Evolutionary conservation across 1,139 yeast genomes (phyloP).

Genomic region (Arxiozyma heterogenica): DNA sequence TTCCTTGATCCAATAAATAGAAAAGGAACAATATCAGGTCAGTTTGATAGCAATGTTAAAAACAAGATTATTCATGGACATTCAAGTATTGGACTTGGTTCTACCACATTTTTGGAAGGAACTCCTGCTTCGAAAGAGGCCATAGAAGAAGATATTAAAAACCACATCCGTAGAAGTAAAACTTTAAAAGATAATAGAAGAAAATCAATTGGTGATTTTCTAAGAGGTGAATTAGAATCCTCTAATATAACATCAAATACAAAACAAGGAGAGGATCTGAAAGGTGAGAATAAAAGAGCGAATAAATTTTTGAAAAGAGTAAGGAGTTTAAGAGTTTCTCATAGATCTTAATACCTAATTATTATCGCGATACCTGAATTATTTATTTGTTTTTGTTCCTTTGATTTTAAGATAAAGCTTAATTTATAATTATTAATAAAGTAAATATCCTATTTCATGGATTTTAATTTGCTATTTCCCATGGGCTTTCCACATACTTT

Average conservation of each 20-base stretch:
- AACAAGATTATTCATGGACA: conserved; percentile 74
- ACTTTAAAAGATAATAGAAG: conserved; percentile 6
- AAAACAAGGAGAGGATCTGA: conserved; percentile 19
- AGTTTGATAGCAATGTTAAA: conserved; percentile 54
- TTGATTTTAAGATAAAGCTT: no score
- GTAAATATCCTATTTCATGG: not conserved
- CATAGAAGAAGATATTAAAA: conserved; percentile 55
- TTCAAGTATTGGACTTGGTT: conserved; percentile 78
- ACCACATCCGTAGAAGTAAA: conserved; percentile 6
- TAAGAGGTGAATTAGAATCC: conserved; percentile 4
- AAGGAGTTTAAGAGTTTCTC: conserved; percentile 50
- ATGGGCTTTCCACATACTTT: no score
- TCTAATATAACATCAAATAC: conserved; percentile 13
- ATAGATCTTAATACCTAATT: not conserved
- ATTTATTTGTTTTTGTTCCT: conserved; percentile 32
- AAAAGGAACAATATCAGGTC: conserved; percentile 4
- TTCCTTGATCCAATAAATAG: conserved; percentile 3
- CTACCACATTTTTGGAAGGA: conserved; percentile 88
- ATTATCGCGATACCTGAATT: not conserved
- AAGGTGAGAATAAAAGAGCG: conserved; percentile 24
- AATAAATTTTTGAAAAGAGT: conserved; percentile 67
- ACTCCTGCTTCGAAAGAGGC: conserved; percentile 63
- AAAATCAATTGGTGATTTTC: conserved; percentile 8
- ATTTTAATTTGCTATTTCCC: not conserved
- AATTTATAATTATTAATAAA: no score